phyloP scores from a whole-genome alignment of 2,329 filamentous ascomycete species.

The Sarocladium strictum region DNA sequence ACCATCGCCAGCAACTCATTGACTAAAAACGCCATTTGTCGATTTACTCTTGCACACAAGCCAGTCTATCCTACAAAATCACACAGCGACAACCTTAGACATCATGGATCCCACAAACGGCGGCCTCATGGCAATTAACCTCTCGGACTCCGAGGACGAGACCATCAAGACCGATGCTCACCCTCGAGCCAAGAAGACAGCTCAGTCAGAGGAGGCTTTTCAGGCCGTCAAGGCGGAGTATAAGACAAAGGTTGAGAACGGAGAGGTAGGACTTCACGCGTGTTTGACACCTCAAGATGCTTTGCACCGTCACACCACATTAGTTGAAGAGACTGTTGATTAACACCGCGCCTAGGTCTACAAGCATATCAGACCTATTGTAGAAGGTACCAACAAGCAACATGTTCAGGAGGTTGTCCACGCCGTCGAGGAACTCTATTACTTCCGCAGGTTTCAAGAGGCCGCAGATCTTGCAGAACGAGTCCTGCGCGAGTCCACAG shows the following conservation, averaged over 20 bases:
- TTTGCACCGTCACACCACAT: no score
- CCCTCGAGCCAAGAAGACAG: slow-evolving; percentile 24
- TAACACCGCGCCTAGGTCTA: slow-evolving; percentile 31
- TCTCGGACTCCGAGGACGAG: slow-evolving; percentile 27
- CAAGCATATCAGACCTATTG: slow-evolving; percentile 37
- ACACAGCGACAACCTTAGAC: background rate
- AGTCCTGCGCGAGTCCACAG: slow-evolving; percentile 25
- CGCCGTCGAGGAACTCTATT: slow-evolving; percentile 54
- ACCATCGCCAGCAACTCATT: background rate
- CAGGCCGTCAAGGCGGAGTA: slow-evolving; percentile 40
- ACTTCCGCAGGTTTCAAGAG: slow-evolving; percentile 40
- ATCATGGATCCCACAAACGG: slow-evolving; percentile 27
- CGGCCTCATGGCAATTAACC: slow-evolving; percentile 25
- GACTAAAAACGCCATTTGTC: background rate
- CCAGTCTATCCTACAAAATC: background rate
- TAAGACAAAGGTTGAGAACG: slow-evolving; percentile 45
- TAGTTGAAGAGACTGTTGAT: no score
- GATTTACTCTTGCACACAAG: background rate
- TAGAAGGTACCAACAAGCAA: slow-evolving; percentile 33
- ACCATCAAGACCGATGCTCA: slow-evolving; percentile 16
- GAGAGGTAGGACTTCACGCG: slow-evolving; percentile 41
- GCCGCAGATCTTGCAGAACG: slow-evolving; percentile 34
- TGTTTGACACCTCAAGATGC: no score
- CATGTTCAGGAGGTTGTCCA: slow-evolving; percentile 45
- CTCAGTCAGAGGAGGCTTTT: slow-evolving; percentile 45